Conservation (phyloP, 2,329 filamentous ascomycete genomes). For the Colletotrichum horii region DNA sequence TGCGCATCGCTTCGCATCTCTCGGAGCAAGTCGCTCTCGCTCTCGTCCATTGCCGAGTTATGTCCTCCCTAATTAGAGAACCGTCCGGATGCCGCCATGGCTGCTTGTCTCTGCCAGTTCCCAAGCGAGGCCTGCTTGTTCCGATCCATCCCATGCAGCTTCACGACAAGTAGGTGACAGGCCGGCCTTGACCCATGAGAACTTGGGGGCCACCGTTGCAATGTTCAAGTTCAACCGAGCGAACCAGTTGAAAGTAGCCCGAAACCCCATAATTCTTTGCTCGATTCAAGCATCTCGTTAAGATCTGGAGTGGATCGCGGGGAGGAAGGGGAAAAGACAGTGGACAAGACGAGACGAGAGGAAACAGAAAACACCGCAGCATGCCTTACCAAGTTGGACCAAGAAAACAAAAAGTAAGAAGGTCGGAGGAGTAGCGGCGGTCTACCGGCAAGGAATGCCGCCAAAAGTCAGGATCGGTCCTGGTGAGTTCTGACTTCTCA, state of each 20-base stretch:
- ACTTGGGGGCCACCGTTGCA: neutral
- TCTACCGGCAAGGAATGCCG: constrained; percentile 6
- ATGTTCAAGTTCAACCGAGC: constrained; percentile 1
- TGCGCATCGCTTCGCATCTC: neutral
- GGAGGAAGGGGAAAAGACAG: neutral
- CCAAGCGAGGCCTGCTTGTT: neutral
- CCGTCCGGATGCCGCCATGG: neutral
- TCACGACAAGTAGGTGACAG: neutral
- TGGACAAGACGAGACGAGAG: neutral
- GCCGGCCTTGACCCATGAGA: neutral
- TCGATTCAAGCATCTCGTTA: constrained; percentile 22
- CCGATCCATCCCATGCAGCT: constrained; percentile 10
- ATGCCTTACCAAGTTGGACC: neutral
- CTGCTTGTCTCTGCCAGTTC: neutral
- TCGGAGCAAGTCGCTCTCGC: neutral
- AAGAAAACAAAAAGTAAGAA: neutral
- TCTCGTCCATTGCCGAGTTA: neutral
- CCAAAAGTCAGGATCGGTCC: neutral
- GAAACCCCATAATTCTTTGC: constrained; percentile 9
- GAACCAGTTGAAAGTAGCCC: neutral
- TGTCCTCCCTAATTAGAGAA: neutral
- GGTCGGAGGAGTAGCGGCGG: neutral
- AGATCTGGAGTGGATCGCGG: constrained; percentile 21
- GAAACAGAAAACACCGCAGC: neutral
- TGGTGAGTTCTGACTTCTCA: neutral